Evolutionary conservation across 2,329 filamentous ascomycete genomes (phyloP).

Genomic region (Dothideomycetes sp.): DNA sequence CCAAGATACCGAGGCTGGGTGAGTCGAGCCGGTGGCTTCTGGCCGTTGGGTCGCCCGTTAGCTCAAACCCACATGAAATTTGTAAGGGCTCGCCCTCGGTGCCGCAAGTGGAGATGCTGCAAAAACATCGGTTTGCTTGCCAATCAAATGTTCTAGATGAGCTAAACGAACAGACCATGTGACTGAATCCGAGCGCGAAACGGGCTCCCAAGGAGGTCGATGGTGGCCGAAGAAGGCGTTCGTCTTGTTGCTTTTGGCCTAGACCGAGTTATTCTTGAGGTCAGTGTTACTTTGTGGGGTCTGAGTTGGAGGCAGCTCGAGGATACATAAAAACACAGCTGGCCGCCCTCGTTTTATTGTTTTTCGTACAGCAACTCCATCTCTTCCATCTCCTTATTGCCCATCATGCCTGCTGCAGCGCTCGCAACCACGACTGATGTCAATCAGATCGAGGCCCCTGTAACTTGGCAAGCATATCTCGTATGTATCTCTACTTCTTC

Average conservation of each 20-base stretch:
- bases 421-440: constrained; percentile 40
- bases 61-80: constrained; percentile 12
- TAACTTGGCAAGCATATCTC: constrained; percentile 34
- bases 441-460: constrained; percentile 44
- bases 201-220: constrained; percentile 8
- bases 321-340: constrained; percentile 9
- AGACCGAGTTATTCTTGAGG: constrained; percentile 6
- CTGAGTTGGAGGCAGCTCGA: constrained; percentile 1
- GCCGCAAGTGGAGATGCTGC: constrained; percentile 2
- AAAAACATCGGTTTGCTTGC: constrained; percentile 4
- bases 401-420: constrained; percentile 11
- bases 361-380: constrained; percentile 3
- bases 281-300: constrained; percentile 7
- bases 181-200: constrained; percentile 11
- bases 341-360: background rate
- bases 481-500: too few species aligned
- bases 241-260: constrained; percentile 1
- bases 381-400: constrained; percentile 1
- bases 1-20: constrained; percentile 7
- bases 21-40: constrained; percentile 2
- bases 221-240: constrained; percentile 9
- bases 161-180: constrained; percentile 11
- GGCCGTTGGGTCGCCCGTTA: constrained; percentile 9
- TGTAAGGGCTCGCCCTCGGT: constrained; percentile 5
- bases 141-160: constrained; percentile 13